These are phyloP conservation scores for Candida loeiensis DNA, from an alignment of 805 yeast species.

Conservation along the genomic window DNA sequence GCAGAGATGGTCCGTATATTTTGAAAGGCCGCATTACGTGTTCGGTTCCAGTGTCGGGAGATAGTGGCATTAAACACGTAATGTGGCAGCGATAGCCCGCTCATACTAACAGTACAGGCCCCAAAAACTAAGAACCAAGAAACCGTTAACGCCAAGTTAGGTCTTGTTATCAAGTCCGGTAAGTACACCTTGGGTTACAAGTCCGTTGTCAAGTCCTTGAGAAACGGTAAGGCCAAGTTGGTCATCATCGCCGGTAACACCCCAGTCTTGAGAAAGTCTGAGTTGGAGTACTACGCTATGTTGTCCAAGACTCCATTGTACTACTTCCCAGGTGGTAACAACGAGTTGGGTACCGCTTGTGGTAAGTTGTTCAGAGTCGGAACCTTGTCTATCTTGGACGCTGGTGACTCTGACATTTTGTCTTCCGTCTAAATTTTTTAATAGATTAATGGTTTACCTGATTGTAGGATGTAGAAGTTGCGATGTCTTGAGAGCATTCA, in stretches of 20 bases:
- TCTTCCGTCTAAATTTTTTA: conserved; percentile 37
- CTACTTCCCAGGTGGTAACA: conserved; percentile 99
- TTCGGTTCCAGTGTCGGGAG: conserved; percentile 8
- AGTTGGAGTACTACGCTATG: conserved; percentile 99
- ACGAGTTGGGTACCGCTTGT: conserved; percentile 99
- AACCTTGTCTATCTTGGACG: conserved; percentile 91
- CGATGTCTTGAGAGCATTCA: no score
- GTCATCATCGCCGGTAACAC: conserved; percentile 98
- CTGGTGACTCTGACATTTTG: conserved; percentile 99
- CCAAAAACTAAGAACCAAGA: conserved; percentile 92
- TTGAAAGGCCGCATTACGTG: conserved; percentile 8
- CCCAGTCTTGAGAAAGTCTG: conserved; percentile 99
- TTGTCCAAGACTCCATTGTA: conserved; percentile 94
- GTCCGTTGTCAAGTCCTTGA: conserved; percentile 95
- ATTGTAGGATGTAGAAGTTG: conserved; percentile 2
- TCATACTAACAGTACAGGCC: conserved; percentile 66
- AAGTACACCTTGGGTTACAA: conserved; percentile 99
- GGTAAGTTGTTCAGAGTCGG: conserved; percentile 99
- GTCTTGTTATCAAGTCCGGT: conserved; percentile 98
- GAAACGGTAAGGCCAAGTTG: conserved; percentile 99
- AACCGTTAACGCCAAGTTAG: conserved; percentile 96
- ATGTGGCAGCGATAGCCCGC: conserved; percentile 1
- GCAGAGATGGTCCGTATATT: conserved; percentile 96
- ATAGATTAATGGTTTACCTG: conserved; percentile 6
- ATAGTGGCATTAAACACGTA: conserved; percentile 6